Percentiles rank a stretch among this genome's conserved stretches.
phyloP scores from a whole-genome alignment of 2,329 filamentous ascomycete species.

The Chalaropsis ovoidea region DNA sequence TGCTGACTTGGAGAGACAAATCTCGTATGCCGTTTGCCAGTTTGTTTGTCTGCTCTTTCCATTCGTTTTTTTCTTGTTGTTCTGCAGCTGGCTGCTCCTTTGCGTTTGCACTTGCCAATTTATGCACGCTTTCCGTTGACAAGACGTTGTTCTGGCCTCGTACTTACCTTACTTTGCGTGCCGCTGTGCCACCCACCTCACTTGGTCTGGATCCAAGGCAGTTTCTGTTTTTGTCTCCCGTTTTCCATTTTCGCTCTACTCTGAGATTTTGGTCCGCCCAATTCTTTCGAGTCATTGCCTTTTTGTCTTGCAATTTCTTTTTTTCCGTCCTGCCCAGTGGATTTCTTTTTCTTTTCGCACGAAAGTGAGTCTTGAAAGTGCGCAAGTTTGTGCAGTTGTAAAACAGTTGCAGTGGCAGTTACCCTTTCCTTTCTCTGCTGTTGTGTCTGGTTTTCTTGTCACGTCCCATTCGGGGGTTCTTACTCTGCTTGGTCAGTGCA shows the following conservation, averaged over 20 bases:
- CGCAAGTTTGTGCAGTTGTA: background rate
- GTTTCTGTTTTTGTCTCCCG: conserved; percentile 11
- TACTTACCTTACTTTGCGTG: background rate
- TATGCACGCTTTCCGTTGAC: background rate
- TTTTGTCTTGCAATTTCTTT: background rate
- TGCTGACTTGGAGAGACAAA: background rate
- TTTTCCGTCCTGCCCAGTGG: background rate
- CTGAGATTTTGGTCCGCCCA: background rate
- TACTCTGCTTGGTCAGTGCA: conserved; percentile 7
- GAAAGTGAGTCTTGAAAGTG: background rate
- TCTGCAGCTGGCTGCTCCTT: conserved; percentile 3
- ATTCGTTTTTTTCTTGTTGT: background rate
- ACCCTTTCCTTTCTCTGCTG: background rate
- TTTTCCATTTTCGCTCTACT: background rate
- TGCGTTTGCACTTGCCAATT: background rate
- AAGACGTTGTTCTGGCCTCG: background rate
- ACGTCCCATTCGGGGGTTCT: conserved; percentile 5
- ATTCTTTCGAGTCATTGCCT: background rate
- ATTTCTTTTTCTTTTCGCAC: background rate
- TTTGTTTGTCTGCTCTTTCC: background rate
- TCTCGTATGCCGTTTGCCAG: background rate
- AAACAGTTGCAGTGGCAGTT: background rate
- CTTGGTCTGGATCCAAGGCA: background rate
- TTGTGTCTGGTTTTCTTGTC: background rate
- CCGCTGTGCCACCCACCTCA: conserved; percentile 1